Base-by-base conservation (phyloP, 768 basidiomycete species). In the Boletus speciosus region DNA sequence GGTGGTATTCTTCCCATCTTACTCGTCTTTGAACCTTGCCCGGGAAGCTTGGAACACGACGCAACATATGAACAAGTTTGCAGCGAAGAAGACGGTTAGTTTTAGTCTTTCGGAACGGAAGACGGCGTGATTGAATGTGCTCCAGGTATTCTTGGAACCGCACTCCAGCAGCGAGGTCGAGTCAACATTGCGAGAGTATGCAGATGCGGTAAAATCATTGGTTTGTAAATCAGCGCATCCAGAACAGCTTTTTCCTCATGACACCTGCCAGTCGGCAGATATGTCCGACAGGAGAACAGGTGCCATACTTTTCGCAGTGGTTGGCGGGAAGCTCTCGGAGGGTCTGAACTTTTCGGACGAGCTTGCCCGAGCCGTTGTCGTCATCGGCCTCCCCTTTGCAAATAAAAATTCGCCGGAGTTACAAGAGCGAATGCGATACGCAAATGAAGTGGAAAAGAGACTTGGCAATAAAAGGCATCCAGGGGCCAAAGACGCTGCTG, bases 281-380 rank as follows among this genome's bases (percentile, higher is more conserved):
- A 9, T 23, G 31, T 59, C 67, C 34, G 55, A 61, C 66, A 68
- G 70, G 72, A 57, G 65, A 64, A 70, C 70, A 1, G 93, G 93
- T 15, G 91, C 92, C 3, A 68, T 99, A 37, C 74, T 99, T 5
- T 86, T 98, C 51, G 96, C 97, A 2, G 97, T 98, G 10, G 87
- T 98, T 27, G 95, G 95, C 16, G 96, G 94, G 27, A 98, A 98
- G 67, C 80, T 99, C n/a, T 95, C 93, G 0, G 97, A 99, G 72
- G 96, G 95, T 8, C 68, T 86, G 37, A 86, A 86, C 61, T 88
- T 88, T 63, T 79, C 84, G 19, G 88, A 93, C 66, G 80, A 85
- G 45, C 81, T 92, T 15, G 93, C 94, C 3, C 86, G 94, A 31
- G 88, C 85, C 11, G 91, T 97, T 23, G 76, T 94, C 31, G 81